Base-by-base conservation (phyloP, 306 rosid species). In the Astragalus glycyphyllos region DNA sequence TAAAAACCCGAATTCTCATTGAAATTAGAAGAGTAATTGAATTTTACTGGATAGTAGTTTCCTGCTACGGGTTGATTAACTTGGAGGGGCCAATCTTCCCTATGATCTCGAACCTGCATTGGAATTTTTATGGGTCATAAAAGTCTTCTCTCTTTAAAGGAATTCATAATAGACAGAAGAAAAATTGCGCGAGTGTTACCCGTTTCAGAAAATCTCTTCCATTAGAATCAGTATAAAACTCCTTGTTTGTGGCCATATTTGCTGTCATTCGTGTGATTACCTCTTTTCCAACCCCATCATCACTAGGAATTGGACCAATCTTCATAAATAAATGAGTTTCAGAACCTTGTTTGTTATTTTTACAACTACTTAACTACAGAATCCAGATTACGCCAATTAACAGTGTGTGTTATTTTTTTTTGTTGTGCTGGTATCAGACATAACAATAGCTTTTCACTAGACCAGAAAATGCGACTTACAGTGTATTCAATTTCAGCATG, bases 401-500 rank as follows among this genome's bases (percentile, higher is more conserved):
- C 32, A 12, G n/a, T 9, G 17, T 47, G 12, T 35, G n/a, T n/a
- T n/a, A n/a, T 65, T 46, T 31, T 35, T 35, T 45, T 62, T 26
- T 44, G 73, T n/a, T n/a, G n/a, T n/a, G n/a, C n/a, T n/a, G n/a
- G n/a, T n/a, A n/a, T n/a, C n/a, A n/a, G n/a, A n/a, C n/a, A n/a
- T n/a, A n/a, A n/a, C n/a, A n/a, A n/a, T n/a, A n/a, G 6, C 40
- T 58, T 15, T 65, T 49, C 16, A 50, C 35, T 16, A 40, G 11
- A 37, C 8, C 7, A 72, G n/a, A 70, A n/a, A 14, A 55, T 8
- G 20, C 40, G 10, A 85, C 96, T 85, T 75, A 93, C 97, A 15
- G 97, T 93, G 84, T 55, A 93, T 84, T 93, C 98, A 32, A 93
- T 61, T 81, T 93, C 98, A 32, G 96, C 98, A 76, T 88, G 92